Evolutionary conservation across 2,329 filamentous ascomycete genomes (phyloP).

Genomic region (Monosporascus sp.): DNA sequence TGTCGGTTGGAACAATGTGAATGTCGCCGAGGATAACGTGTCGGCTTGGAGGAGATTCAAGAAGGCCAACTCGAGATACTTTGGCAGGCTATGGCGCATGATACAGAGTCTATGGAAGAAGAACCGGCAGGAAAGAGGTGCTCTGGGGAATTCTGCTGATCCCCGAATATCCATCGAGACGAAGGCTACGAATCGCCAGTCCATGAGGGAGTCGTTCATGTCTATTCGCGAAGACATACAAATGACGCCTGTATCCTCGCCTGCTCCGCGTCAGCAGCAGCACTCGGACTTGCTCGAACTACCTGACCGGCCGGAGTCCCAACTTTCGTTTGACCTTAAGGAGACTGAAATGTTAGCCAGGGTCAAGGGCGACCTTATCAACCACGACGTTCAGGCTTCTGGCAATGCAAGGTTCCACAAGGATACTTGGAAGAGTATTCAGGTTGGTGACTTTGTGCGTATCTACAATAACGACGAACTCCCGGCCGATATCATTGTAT

Average conservation of each 20-base stretch:
- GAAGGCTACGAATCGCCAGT: conserved; percentile 47
- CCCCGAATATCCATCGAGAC: conserved; percentile 64
- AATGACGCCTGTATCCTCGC: conserved; percentile 92
- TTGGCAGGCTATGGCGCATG: conserved; percentile 48
- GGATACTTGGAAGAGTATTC: conserved; percentile 91
- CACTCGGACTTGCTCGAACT: conserved; percentile 20
- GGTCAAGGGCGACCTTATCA: conserved; percentile 60
- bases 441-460: conserved; percentile 93
- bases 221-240: conserved; percentile 71
- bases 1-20: conserved; percentile 87
- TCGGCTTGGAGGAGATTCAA: conserved; percentile 85
- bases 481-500: conserved; percentile 85
- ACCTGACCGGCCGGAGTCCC: conserved; percentile 24
- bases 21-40: conserved; percentile 81
- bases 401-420: conserved; percentile 83
- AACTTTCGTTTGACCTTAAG: conserved; percentile 31
- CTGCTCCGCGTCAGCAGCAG: conserved; percentile 47
- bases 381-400: conserved; percentile 59
- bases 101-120: conserved; percentile 45
- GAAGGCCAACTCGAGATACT: conserved; percentile 69
- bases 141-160: conserved; percentile 49
- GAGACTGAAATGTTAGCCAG: conserved; percentile 36
- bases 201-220: conserved; percentile 47
- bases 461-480: conserved; percentile 95
- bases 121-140: conserved; percentile 43